Evolutionary conservation across 2,329 filamentous ascomycete species (phyloP).

Genomic region (Zymoseptoria crescenta): DNA sequence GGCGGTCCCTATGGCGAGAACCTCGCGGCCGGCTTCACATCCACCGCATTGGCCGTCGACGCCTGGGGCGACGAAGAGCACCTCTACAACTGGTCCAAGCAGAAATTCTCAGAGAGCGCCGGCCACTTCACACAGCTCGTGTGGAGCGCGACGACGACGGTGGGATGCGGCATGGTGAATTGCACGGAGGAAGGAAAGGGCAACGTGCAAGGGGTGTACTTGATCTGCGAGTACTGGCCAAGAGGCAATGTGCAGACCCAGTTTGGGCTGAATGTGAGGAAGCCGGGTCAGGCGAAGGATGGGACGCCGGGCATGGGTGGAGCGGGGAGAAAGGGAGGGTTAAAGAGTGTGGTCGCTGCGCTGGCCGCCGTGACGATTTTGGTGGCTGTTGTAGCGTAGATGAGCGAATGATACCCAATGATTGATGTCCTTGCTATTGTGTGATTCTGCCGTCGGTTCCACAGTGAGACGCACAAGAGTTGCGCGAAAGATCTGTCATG

Average conservation of each 20-base stretch:
- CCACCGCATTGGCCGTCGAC: conserved; percentile 21
- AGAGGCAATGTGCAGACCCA: conserved; percentile 30
- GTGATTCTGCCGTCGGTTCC: neutral
- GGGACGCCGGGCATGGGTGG: conserved; percentile 17
- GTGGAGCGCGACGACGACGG: conserved; percentile 25
- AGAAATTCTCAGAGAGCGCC: conserved; percentile 20
- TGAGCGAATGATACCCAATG: conserved; percentile 31
- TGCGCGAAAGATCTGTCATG: neutral
- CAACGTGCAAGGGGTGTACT: conserved; percentile 19
- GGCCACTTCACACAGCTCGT: conserved; percentile 31
- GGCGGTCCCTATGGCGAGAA: conserved; percentile 29
- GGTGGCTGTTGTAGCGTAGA: conserved; percentile 1
- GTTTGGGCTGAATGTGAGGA: conserved; percentile 30
- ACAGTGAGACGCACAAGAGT: neutral
- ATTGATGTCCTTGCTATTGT: neutral
- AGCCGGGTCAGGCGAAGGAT: conserved; percentile 14
- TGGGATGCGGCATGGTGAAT: conserved; percentile 23
- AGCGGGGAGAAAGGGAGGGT: conserved; percentile 1
- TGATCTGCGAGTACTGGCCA: conserved; percentile 35
- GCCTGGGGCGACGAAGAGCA: conserved; percentile 27
- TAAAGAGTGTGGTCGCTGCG: conserved; percentile 3
- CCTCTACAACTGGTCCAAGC: conserved; percentile 22
- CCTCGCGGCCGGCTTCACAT: conserved; percentile 22
- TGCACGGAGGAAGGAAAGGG: conserved; percentile 15
- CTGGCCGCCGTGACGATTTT: conserved; percentile 3